Evolutionary conservation across 2,329 filamentous ascomycete genomes (phyloP).

Genomic region (Penicillium glabrum): DNA sequence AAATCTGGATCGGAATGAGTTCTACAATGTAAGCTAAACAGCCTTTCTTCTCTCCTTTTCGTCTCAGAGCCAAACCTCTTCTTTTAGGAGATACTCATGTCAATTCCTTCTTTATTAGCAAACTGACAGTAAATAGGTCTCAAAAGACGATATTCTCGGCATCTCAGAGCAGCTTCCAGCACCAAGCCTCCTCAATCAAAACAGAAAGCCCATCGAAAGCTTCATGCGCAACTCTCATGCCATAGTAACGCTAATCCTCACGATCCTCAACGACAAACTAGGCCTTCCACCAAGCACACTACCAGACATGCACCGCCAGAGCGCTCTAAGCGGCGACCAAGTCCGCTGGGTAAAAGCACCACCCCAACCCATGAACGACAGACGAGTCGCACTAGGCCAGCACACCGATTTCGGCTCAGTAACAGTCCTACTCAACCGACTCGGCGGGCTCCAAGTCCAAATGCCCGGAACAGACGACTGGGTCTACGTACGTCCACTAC

Average conservation of each 20-base stretch:
- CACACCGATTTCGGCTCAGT: constrained; percentile 60
- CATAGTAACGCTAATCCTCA: constrained; percentile 47
- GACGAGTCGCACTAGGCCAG: constrained; percentile 48
- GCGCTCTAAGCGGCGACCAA: constrained; percentile 50
- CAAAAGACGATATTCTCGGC: constrained; percentile 54
- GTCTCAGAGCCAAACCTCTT: no score
- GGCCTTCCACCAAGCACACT: constrained; percentile 44
- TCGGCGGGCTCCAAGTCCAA: constrained; percentile 56
- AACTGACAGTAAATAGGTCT: constrained; percentile 34
- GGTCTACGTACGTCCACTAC: constrained; percentile 55
- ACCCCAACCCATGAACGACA: constrained; percentile 46
- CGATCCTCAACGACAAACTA: constrained; percentile 47
- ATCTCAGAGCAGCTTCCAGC: constrained; percentile 41
- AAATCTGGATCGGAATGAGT: constrained; percentile 53
- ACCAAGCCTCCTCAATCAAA: constrained; percentile 41
- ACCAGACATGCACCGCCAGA: constrained; percentile 47
- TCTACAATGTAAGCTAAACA: constrained; percentile 50
- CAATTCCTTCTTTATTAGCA: not conserved
- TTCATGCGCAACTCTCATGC: constrained; percentile 49
- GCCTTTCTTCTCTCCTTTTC: not conserved
- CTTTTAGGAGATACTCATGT: no score
- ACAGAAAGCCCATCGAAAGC: constrained; percentile 38
- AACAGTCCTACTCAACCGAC: constrained; percentile 57
- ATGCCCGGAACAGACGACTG: constrained; percentile 47
- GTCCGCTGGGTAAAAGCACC: constrained; percentile 55